Percentiles rank a stretch among this genome's conserved stretches.
These are phyloP conservation scores for Termitomyces sp. DNA, from an alignment of 768 basidiomycete genomes.

Conservation along the genomic window DNA sequence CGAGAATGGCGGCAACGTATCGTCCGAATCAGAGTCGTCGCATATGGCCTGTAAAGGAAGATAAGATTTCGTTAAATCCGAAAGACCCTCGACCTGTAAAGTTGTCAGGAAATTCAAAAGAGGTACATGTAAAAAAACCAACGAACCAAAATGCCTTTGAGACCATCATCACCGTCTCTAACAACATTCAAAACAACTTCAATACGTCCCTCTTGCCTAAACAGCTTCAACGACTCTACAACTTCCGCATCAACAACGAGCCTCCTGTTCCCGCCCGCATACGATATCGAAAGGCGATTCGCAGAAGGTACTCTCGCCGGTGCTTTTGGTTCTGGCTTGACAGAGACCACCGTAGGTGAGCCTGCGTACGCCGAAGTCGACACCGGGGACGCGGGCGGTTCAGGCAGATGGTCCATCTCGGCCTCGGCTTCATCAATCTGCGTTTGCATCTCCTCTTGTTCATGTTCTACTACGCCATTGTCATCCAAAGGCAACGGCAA, in stretches of 20 bases:
- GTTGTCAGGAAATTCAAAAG: neutral
- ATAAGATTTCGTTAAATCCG: conserved; percentile 69
- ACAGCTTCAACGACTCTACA: conserved; percentile 76
- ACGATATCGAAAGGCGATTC: conserved; percentile 91
- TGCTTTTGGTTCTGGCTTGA: conserved; percentile 31
- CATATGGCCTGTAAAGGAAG: conserved; percentile 45
- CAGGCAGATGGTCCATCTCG: conserved; percentile 44
- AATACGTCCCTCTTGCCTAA: conserved; percentile 77
- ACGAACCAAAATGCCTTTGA: conserved; percentile 76
- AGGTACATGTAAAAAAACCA: neutral
- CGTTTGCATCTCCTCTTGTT: conserved; percentile 15
- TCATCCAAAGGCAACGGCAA: conserved; percentile 12
- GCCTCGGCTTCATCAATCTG: conserved; percentile 12
- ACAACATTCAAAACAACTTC: conserved; percentile 68
- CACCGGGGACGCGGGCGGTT: conserved; percentile 54
- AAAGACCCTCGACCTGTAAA: conserved; percentile 66
- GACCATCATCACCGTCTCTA: conserved; percentile 45
- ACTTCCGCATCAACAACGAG: conserved; percentile 87
- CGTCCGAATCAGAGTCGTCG: conserved; percentile 39
- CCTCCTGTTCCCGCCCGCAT: conserved; percentile 82
- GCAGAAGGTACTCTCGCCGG: conserved; percentile 57
- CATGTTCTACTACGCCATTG: conserved; percentile 15
- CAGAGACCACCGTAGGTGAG: conserved; percentile 26
- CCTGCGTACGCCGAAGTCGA: conserved; percentile 45
- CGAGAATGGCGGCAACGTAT: conserved; percentile 70